These are phyloP conservation scores for Zizania latifolia DNA, from an alignment of 176 grass and related monocot genomes.

Conservation along the genomic window DNA sequence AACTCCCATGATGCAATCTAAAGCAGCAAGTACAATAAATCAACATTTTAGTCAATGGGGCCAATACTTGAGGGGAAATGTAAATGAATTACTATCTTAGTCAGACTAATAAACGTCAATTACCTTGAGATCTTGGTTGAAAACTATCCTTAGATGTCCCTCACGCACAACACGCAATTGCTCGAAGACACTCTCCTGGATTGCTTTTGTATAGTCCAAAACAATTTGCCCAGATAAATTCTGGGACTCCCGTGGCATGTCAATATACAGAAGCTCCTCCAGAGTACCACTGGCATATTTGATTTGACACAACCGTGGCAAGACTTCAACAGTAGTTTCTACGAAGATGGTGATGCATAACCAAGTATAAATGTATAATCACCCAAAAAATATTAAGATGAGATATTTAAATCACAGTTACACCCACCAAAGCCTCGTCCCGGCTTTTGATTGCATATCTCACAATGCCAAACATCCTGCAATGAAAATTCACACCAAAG, in stretches of 20 bases:
- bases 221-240: slow-evolving; percentile 89
- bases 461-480: slow-evolving; percentile 97
- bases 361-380: slow-evolving; percentile 5
- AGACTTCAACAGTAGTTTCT: slow-evolving; percentile 97
- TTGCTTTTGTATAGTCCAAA: slow-evolving; percentile 92
- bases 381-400: not conserved
- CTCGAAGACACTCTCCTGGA: slow-evolving; percentile 97
- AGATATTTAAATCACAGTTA: slow-evolving; percentile 6
- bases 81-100: not conserved
- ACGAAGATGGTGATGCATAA: not conserved
- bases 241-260: slow-evolving; percentile 92
- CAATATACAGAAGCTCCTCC: slow-evolving; percentile 92
- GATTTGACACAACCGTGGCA: slow-evolving; percentile 90
- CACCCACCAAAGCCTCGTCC: slow-evolving; percentile 91
- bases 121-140: slow-evolving; percentile 98
- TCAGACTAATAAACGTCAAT: slow-evolving; percentile 7
- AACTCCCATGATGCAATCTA: slow-evolving; percentile 97
- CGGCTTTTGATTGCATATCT: slow-evolving; percentile 89
- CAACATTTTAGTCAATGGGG: not conserved
- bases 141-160: slow-evolving; percentile 92
- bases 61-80: not conserved
- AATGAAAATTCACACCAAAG: slow-evolving; percentile 22
- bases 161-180: slow-evolving; percentile 90
- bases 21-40: not conserved
- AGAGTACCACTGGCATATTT: slow-evolving; percentile 97